Percentiles rank a stretch among this genome's conserved stretches.
Evolutionary conservation across 2,329 filamentous ascomycete genomes (phyloP).

Genomic region (Ceratocystis variospora): DNA sequence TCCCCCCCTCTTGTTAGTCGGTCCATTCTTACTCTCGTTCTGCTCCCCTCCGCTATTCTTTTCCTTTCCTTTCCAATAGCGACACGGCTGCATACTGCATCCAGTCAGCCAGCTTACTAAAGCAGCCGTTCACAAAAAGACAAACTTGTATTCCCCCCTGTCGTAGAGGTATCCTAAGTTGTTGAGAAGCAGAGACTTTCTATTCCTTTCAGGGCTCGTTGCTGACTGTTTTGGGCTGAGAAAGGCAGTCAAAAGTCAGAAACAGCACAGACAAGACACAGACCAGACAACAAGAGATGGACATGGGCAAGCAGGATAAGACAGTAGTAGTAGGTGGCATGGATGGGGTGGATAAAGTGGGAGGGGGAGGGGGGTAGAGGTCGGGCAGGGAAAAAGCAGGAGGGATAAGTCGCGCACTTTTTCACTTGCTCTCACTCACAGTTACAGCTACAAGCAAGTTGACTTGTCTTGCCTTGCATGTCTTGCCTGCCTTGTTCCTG

Average conservation of each 20-base stretch:
- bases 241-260: background rate
- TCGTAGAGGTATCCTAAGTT: background rate
- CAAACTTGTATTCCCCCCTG: background rate
- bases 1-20: background rate
- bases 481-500: background rate
- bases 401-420: background rate
- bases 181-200: too few species aligned
- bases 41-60: background rate
- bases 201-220: background rate
- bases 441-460: background rate
- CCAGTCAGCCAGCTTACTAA: background rate
- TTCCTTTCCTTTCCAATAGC: background rate
- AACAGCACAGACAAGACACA: background rate
- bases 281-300: background rate
- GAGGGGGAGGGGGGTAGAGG: background rate
- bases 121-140: too few species aligned
- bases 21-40: background rate
- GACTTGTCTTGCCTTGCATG: background rate
- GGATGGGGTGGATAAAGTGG: background rate
- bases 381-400: background rate
- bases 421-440: background rate
- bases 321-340: background rate
- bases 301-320: too few species aligned
- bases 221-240: background rate
- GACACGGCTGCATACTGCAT: background rate